Percentiles rank a stretch among this genome's conserved stretches.
phyloP scores from a whole-genome alignment of 192 early-diverging fungal species.

The Diversispora eburnea region DNA sequence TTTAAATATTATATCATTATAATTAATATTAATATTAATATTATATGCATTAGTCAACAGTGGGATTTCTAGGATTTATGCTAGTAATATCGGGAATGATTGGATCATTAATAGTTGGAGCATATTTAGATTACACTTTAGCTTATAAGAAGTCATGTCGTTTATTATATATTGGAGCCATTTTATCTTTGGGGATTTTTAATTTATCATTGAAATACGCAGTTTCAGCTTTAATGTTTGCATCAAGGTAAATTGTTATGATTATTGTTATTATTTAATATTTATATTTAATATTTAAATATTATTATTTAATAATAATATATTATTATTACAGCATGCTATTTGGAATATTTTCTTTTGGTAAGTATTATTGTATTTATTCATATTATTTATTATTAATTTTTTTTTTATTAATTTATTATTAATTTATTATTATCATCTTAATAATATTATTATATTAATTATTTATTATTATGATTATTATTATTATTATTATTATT shows the following conservation, averaged over 20 bases:
- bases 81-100: slow-evolving; percentile 37
- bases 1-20: neutral
- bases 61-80: slow-evolving; percentile 35
- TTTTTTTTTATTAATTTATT: too few species aligned
- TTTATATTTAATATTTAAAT: too few species aligned
- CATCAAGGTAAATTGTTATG: slow-evolving; percentile 35
- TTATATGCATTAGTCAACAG: neutral
- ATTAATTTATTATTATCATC: neutral
- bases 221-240: slow-evolving; percentile 18
- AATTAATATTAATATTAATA: neutral
- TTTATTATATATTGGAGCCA: slow-evolving; percentile 26
- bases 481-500: neutral
- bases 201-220: slow-evolving; percentile 23
- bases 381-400: slow-evolving; percentile 1
- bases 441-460: neutral
- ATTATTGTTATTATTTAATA: neutral
- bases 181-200: slow-evolving; percentile 27
- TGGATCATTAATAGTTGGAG: slow-evolving; percentile 35
- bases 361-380: slow-evolving; percentile 31
- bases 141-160: slow-evolving; percentile 31
- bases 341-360: slow-evolving; percentile 39
- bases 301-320: too few species aligned
- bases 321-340: slow-evolving; percentile 25
- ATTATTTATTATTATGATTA: neutral
- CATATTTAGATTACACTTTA: slow-evolving; percentile 34